Evolutionary conservation across 1,284 basidiomycete genomes (phyloP), one percentile per base, ranked within the genome.

Genomic region (Cutaneotrichosporon arboriforme): DNA sequence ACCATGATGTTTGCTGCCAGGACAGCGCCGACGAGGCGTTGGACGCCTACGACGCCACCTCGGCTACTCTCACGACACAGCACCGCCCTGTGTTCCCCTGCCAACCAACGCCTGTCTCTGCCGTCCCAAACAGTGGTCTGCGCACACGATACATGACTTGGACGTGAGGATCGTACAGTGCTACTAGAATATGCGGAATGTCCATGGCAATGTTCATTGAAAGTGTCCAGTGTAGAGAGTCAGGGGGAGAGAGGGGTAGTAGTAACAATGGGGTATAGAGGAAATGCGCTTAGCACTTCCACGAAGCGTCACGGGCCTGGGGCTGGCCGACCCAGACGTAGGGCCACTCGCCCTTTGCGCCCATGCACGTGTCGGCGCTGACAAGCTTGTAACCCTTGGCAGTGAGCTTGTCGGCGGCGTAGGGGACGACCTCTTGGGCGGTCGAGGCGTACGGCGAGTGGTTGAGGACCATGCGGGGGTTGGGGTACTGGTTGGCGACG

Each of bases 321-420:
- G 67, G 68, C 55, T 64, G 35, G 37, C 66, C 57, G 46, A 74
- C 59, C 20, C 58, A 71, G 35, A 62, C 56, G 63, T 74, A 74
- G 20, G 71, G 72, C 67, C 67, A 73, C 65, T 63, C 60, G 60
- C 68, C 68, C 41, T 52, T 47, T 43, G 23, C 37, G n/a, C 73
- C 73, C 36, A 76, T 59, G 56, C 75, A 76, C 21, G 68, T 70
- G 52, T 74, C 69, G 44, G 70, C 70, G 15, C 71, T 55, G 20
- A 73, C 69, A 46, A 75, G 62, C 49, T 67, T 49, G 57, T 73
- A 76, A 2, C 74, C 74, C n/a, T 59, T 58, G 31, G 46, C 42
- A 20, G 60, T 39, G 44, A 74, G 67, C 40, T 59, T 47, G 44
- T 52, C 52, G 12, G 70, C 55, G 20, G 61, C 64, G 51, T 65